Percentiles rank a stretch among this genome's conserved stretches.
These are phyloP conservation scores for Lepidium aucheri DNA, from an alignment of 345 rosid genomes.

Conservation along the genomic window DNA sequence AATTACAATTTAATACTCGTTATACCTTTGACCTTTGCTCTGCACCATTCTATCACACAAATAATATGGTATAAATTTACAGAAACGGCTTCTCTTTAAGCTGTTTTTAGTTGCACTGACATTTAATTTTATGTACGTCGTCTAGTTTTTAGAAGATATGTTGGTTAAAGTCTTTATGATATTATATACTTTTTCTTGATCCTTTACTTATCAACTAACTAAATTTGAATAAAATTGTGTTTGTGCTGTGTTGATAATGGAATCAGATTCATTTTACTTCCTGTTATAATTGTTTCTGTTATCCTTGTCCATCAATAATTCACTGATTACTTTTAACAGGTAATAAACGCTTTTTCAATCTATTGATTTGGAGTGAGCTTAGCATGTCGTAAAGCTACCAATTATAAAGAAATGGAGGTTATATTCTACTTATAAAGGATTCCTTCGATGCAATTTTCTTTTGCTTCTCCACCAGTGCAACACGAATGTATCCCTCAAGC, in stretches of 20 bases:
- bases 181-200: background rate
- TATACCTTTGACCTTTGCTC: background rate
- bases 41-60: background rate
- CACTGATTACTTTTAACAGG: background rate
- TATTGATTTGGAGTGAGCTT: slow-evolving; percentile 59
- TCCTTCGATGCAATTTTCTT: slow-evolving; percentile 74
- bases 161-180: background rate
- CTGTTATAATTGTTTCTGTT: background rate
- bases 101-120: background rate
- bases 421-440: slow-evolving; percentile 70
- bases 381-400: slow-evolving; percentile 55
- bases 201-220: background rate
- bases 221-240: background rate
- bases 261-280: background rate
- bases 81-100: background rate
- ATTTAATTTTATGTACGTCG: background rate
- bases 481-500: slow-evolving; percentile 99
- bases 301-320: background rate
- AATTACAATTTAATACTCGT: background rate
- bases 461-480: slow-evolving; percentile 90
- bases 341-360: slow-evolving; percentile 21
- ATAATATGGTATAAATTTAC: background rate
- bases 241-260: background rate
- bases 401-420: slow-evolving; percentile 57
- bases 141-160: background rate